These are phyloP conservation scores for Pseudonectria buxi DNA, from an alignment of 2,329 filamentous ascomycete species.

Conservation along the genomic window DNA sequence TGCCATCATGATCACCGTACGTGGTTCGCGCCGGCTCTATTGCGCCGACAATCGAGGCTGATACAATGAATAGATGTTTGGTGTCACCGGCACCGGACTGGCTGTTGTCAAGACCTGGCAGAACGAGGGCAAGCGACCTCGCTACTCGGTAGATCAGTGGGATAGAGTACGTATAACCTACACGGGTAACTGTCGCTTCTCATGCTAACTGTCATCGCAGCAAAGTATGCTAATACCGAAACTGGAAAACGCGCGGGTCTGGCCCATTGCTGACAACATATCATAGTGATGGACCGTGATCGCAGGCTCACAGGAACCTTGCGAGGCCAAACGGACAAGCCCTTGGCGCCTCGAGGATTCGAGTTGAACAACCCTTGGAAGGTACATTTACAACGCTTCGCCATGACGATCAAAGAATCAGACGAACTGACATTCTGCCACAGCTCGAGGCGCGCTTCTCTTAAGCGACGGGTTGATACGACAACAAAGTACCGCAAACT, in stretches of 20 bases:
- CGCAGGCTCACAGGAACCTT: slow-evolving; percentile 52
- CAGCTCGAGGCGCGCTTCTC: slow-evolving; percentile 49
- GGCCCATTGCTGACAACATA: slow-evolving; percentile 3
- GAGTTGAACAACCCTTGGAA: slow-evolving; percentile 59
- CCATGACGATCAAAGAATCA: neutral
- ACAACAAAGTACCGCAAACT: slow-evolving; percentile 9
- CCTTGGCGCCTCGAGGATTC: slow-evolving; percentile 51
- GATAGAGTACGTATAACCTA: slow-evolving; percentile 43
- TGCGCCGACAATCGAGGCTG: slow-evolving; percentile 12
- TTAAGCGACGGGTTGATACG: slow-evolving; percentile 23
- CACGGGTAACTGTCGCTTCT: neutral
- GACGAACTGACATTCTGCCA: slow-evolving; percentile 2
- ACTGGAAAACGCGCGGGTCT: neutral
- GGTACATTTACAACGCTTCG: slow-evolving; percentile 34
- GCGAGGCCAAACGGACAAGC: slow-evolving; percentile 51
- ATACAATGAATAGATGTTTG: slow-evolving; percentile 50
- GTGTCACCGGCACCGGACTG: slow-evolving; percentile 51
- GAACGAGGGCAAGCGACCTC: slow-evolving; percentile 54
- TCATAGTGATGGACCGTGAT: slow-evolving; percentile 59
- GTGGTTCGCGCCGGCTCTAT: slow-evolving; percentile 20
- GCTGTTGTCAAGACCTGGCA: slow-evolving; percentile 49
- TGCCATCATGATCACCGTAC: slow-evolving; percentile 56
- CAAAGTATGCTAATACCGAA: slow-evolving; percentile 41
- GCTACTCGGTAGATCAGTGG: slow-evolving; percentile 57
- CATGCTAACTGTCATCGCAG: slow-evolving; percentile 32